These are phyloP conservation scores for Mucor piriformis DNA, from an alignment of 371 early-diverging fungal species.

Conservation along the genomic window DNA sequence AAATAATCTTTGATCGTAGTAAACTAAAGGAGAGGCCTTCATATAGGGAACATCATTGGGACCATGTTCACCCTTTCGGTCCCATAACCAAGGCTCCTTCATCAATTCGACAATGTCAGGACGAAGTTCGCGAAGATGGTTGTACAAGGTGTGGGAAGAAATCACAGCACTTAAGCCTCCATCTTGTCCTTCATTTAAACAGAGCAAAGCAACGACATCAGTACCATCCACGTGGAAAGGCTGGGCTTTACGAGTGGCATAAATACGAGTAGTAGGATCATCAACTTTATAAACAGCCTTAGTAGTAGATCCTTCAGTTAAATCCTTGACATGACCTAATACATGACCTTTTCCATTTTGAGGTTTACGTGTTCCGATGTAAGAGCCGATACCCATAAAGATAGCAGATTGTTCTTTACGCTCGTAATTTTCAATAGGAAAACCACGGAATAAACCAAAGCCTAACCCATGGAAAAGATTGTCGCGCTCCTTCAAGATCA, in stretches of 20 bases:
- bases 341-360: conserved; percentile 51
- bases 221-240: conserved; percentile 55
- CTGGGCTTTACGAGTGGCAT: conserved; percentile 51
- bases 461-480: conserved; percentile 40
- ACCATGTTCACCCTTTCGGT: conserved; percentile 42
- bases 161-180: conserved; percentile 45
- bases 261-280: conserved; percentile 50
- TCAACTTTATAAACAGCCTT: conserved; percentile 40
- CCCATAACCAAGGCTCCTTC: conserved; percentile 53
- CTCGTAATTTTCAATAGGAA: conserved; percentile 37
- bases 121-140: conserved; percentile 35
- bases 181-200: conserved; percentile 36
- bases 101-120: conserved; percentile 49
- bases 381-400: conserved; percentile 52
- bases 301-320: conserved; percentile 41
- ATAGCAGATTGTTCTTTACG: conserved; percentile 43
- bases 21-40: conserved; percentile 35
- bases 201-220: conserved; percentile 43
- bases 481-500: conserved; percentile 29
- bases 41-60: conserved; percentile 37
- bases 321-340: conserved; percentile 50
- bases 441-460: conserved; percentile 43
- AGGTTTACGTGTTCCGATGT: conserved; percentile 43
- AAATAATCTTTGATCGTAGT: conserved; percentile 34
- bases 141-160: conserved; percentile 50